Evolutionary conservation across 129 eudicot genomes (phyloP).

Genomic region (Centrapalus pauciflorus): DNA sequence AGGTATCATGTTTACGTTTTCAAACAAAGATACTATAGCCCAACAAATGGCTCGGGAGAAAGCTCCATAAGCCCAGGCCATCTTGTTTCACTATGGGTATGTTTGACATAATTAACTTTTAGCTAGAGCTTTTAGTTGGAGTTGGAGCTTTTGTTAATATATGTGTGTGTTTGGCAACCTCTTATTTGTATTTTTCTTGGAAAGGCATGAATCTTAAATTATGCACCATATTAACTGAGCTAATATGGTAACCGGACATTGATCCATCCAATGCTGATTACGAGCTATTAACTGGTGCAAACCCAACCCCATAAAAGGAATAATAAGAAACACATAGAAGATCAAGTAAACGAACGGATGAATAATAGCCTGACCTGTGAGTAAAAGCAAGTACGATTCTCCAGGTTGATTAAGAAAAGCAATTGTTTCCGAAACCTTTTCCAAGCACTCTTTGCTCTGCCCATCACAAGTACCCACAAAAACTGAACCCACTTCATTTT

Average conservation of each 20-base stretch:
- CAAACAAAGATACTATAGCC: not conserved
- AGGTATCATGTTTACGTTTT: not conserved
- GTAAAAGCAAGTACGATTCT: slow-evolving; percentile 61
- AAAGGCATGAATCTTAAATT: not conserved
- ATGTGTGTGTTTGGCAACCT: not conserved
- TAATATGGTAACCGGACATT: no score
- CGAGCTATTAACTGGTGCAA: not conserved
- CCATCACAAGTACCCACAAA: not conserved
- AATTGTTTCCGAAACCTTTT: slow-evolving; percentile 73
- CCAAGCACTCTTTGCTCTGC: slow-evolving; percentile 93
- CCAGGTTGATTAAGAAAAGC: slow-evolving; percentile 66
- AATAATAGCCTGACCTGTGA: slow-evolving; percentile 53
- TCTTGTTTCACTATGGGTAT: not conserved
- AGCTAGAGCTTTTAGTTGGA: no score
- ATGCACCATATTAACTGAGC: no score
- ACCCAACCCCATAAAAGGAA: not conserved
- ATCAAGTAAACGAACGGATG: not conserved
- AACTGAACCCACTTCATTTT: not conserved
- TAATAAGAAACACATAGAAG: not conserved
- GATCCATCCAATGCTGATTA: not conserved
- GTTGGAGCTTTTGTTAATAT: no score
- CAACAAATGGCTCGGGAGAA: not conserved
- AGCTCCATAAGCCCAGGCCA: not conserved
- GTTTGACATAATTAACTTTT: no score
- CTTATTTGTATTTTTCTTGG: not conserved